phyloP scores from a whole-genome alignment of 78 protist species.

The Mantamonas sphyraenae region DNA sequence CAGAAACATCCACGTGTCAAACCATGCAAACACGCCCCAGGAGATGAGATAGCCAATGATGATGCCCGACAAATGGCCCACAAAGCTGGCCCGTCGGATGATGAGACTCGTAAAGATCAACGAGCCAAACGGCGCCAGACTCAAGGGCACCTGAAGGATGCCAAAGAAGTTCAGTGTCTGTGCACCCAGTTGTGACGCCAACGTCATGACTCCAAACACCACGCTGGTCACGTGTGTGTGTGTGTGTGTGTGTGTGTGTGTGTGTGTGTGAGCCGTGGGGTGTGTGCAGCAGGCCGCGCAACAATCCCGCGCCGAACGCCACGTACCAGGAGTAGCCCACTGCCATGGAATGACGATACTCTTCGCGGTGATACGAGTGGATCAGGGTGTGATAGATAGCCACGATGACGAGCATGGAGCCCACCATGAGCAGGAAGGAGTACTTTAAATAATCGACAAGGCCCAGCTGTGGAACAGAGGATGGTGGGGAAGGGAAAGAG shows the following conservation, averaged over 20 bases:
- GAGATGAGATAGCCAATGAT: neutral
- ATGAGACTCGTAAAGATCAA: neutral
- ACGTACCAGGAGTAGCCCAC: neutral
- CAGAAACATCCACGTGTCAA: neutral
- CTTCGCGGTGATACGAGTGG: neutral
- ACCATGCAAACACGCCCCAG: neutral
- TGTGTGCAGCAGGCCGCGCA: too few relatives aligned
- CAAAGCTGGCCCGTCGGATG: neutral
- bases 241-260: too few relatives aligned
- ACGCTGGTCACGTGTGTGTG: neutral
- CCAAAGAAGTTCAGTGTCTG: neutral
- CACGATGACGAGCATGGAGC: neutral
- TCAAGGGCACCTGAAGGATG: neutral
- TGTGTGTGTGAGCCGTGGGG: too few relatives aligned
- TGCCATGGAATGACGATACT: neutral
- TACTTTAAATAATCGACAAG: neutral
- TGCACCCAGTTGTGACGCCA: neutral
- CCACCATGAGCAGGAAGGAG: neutral
- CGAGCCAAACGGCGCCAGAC: neutral
- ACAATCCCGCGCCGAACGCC: too few relatives aligned
- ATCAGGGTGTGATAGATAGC: neutral
- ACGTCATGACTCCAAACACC: neutral
- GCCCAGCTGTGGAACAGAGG: too few relatives aligned
- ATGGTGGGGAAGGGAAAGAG: too few relatives aligned
- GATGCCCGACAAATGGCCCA: slow-evolving; percentile 1